A percentile compares a stretch with the other conserved stretches of the same genome.
Conservation (phyloP, 805 yeast species). For the Metschnikowia borealis region DNA sequence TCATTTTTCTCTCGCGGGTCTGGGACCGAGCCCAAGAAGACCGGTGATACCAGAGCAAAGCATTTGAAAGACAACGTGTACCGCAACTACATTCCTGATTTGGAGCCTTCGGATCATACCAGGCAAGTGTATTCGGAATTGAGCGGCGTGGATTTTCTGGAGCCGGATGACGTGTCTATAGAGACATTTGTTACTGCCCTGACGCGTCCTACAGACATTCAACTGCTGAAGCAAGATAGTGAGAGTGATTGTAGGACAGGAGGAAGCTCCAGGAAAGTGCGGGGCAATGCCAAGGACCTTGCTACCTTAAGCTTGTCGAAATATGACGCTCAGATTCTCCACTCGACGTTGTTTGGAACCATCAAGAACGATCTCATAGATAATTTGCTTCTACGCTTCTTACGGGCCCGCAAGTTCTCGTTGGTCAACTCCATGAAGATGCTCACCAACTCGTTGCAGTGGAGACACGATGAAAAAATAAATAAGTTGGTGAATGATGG, state of each 20-base stretch:
- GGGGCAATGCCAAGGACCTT: slow-evolving; percentile 26
- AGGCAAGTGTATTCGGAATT: slow-evolving; percentile 20
- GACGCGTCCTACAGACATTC: not conserved
- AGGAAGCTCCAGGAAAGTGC: slow-evolving; percentile 16
- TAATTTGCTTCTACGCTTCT: slow-evolving; percentile 66
- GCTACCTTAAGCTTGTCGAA: slow-evolving; percentile 32
- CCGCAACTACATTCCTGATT: slow-evolving; percentile 23
- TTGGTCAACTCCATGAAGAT: slow-evolving; percentile 62
- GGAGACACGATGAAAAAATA: slow-evolving; percentile 63
- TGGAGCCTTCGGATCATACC: slow-evolving; percentile 20
- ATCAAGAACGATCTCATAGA: slow-evolving; percentile 79
- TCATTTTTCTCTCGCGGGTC: slow-evolving; percentile 22
- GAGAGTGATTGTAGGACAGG: slow-evolving; percentile 13
- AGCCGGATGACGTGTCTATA: slow-evolving; percentile 23
- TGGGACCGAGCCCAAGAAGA: slow-evolving; percentile 10
- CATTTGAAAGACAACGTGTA: slow-evolving; percentile 25
- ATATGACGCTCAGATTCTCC: slow-evolving; percentile 49
- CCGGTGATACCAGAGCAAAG: slow-evolving; percentile 25
- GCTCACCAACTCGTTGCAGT: slow-evolving; percentile 67
- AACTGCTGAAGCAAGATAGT: not conserved
- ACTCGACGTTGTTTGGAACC: slow-evolving; percentile 53
- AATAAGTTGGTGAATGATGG: slow-evolving; percentile 66
- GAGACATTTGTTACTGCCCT: slow-evolving; percentile 24
- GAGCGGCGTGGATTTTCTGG: slow-evolving; percentile 16
- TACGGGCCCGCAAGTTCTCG: slow-evolving; percentile 86